Percentiles rank a stretch among this genome's conserved stretches.
Conservation (phyloP, 1,139 yeast genomes). For the Suhomyces kunorum region DNA sequence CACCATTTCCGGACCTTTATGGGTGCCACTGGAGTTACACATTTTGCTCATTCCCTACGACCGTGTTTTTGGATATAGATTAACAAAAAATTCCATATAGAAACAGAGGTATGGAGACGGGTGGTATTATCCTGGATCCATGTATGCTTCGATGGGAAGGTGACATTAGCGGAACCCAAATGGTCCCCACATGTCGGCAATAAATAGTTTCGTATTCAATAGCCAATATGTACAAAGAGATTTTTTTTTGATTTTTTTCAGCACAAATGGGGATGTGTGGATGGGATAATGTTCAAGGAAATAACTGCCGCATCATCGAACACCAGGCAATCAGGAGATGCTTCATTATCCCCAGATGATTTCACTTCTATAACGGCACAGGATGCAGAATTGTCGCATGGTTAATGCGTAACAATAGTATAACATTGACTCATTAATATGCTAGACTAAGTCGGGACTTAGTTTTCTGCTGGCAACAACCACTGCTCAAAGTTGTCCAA, state of each 20-base stretch:
- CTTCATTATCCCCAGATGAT: slow-evolving; percentile 1
- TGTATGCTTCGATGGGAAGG: neutral
- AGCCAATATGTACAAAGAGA: slow-evolving; percentile 8
- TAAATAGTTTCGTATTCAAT: slow-evolving; percentile 6
- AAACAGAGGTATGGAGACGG: slow-evolving; percentile 1
- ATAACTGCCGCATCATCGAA: neutral
- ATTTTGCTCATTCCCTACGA: too few species aligned
- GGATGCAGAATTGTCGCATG: slow-evolving; percentile 8
- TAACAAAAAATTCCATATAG: slow-evolving; percentile 2
- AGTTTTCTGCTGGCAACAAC: slow-evolving; percentile 33
- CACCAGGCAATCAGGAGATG: neutral
- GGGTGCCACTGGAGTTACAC: too few species aligned
- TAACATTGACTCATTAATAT: slow-evolving; percentile 9
- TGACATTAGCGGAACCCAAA: neutral
- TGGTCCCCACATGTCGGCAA: slow-evolving; percentile 4
- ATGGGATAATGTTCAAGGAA: neutral
- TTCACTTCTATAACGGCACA: slow-evolving; percentile 7
- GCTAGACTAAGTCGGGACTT: slow-evolving; percentile 1
- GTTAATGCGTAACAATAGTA: slow-evolving; percentile 5
- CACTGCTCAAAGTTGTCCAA: slow-evolving; percentile 46
- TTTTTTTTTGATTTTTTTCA: slow-evolving; percentile 3
- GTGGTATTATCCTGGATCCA: neutral
- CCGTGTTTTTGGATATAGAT: slow-evolving; percentile 1
- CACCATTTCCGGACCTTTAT: neutral
- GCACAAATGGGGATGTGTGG: neutral